Evolutionary conservation across 352 stramenopile species (phyloP), one percentile per base, ranked within the genome.

Genomic region (Peronospora farinosa): DNA sequence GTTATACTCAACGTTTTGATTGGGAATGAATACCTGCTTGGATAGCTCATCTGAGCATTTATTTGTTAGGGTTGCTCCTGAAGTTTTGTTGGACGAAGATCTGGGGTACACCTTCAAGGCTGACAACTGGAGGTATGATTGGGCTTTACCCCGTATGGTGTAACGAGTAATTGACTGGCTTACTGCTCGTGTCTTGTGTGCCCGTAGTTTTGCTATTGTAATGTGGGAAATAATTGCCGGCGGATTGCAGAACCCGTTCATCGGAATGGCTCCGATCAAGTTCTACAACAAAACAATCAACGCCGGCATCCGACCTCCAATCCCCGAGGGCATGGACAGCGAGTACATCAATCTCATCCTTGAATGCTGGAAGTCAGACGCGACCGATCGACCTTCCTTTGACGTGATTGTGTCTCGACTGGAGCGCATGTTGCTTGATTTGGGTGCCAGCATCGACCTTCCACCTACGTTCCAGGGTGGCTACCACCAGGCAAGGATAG

Each of bases 171-270:
- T 25, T 9, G 8, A 16, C n/a, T 32, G 25, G 19, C 28, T 42
- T 12, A 50, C 10, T 38, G 17, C 31, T 27, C 25, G 2, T 17
- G 9, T 36, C n/a, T n/a, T 51, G 23, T 23, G 32, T 25, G 28
- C n/a, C 23, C 23, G 28, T 32, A 93, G 84, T 54, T 92, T 94
- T 66, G 84, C 81, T 16, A 85, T 94, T 47, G 84, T 94, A 15
- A 94, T 94, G 84, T 94, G 84, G 84, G 84, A 94, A 64, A 92
- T 94, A 74, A 82, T 94, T 35, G 84, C 84, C n/a, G 79, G 78
- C 17, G 67, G 60, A 5, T 47, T 83, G 37, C 75, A 88, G 41
- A 94, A 94, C 47, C 81, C 74, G 44, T 94, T 94, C 60, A 88
- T 94, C 40, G 84, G 84, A 32, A 94, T 94, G 84, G 84, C 84